These are phyloP conservation scores for Scedosporium boydii DNA, from an alignment of 2,329 filamentous ascomycete species.

Conservation along the genomic window DNA sequence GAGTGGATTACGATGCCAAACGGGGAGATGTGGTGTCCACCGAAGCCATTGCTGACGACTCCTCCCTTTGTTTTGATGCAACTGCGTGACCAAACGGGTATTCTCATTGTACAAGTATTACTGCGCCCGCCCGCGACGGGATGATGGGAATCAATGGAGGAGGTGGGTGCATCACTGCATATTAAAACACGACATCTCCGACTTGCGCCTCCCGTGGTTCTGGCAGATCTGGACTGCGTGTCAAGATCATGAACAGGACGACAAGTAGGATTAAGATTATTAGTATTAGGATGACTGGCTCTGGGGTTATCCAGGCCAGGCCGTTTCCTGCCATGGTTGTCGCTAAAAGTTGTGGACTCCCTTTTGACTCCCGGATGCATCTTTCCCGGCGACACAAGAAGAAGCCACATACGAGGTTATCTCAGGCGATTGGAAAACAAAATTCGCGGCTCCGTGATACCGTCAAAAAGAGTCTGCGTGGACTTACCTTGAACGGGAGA, in stretches of 20 bases:
- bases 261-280: not conserved
- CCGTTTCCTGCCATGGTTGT: not conserved
- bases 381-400: no score
- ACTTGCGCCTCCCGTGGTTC: not conserved
- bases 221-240: not conserved
- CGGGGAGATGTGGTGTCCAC: not conserved
- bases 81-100: not conserved
- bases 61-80: not conserved
- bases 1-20: not conserved
- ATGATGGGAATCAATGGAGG: not conserved
- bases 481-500: no score
- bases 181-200: not conserved
- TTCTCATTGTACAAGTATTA: not conserved
- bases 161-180: not conserved
- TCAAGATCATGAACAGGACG: not conserved
- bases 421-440: no score
- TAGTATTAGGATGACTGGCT: no score
- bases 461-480: no score
- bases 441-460: no score
- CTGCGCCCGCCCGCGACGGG: not conserved
- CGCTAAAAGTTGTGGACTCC: no score
- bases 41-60: not conserved
- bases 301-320: not conserved
- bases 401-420: no score
- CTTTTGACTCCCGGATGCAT: no score